phyloP scores from a whole-genome alignment of 495 filamentous ascomycete species.

The Aspergillus cavernicola region DNA sequence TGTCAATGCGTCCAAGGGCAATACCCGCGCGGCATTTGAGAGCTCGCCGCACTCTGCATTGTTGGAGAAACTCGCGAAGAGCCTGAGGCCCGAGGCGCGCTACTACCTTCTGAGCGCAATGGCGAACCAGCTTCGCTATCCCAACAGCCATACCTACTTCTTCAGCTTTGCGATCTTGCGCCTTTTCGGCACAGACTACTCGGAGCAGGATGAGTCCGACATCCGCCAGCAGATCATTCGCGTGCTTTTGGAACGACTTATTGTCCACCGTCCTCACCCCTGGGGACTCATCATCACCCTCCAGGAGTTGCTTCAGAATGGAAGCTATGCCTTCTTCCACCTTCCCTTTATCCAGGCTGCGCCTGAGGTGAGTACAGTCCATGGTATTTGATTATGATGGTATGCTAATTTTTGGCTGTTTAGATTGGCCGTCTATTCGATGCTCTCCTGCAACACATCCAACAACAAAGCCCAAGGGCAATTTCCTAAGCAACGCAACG shows the following conservation, averaged over 20 bases:
- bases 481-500: conserved; percentile 28
- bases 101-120: conserved; percentile 84
- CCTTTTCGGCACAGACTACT: conserved; percentile 74
- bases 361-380: conserved; percentile 61
- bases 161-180: conserved; percentile 86
- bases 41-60: conserved; percentile 71
- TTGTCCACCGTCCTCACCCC: conserved; percentile 89
- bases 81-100: conserved; percentile 69
- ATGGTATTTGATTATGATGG: background rate
- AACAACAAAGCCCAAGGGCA: conserved; percentile 47
- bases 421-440: conserved; percentile 50
- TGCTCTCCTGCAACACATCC: conserved; percentile 48
- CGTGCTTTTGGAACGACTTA: conserved; percentile 79
- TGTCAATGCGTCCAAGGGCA: conserved; percentile 53
- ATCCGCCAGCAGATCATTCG: conserved; percentile 87
- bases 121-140: conserved; percentile 86
- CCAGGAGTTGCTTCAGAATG: conserved; percentile 86
- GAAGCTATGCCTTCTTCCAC: conserved; percentile 84
- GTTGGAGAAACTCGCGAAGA: conserved; percentile 68
- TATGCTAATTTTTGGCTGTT: conserved; percentile 13
- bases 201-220: conserved; percentile 73
- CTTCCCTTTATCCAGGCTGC: conserved; percentile 85
- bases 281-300: conserved; percentile 94
- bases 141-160: conserved; percentile 86
- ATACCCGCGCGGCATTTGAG: conserved; percentile 60